Base-by-base conservation (phyloP, 2,329 filamentous ascomycete genomes). In the Pseudocercospora ulei region DNA sequence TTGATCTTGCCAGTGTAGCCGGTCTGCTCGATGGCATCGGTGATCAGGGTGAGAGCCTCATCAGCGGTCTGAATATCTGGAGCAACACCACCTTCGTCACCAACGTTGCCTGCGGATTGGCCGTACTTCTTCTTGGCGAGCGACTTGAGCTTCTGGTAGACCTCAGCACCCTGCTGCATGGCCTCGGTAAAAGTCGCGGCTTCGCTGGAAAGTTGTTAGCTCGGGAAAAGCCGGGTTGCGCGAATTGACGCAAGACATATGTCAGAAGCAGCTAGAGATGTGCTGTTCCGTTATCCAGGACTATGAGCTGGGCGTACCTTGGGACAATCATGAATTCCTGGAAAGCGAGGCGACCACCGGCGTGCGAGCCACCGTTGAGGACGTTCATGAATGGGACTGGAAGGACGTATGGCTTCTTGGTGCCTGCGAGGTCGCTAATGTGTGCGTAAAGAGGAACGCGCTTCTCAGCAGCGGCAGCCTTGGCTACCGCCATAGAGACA, bases 71-170 rank as follows among this genome's bases (percentile, higher is more conserved):
- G 85, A 63, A 98, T 96, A 78, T 96, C 87, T 56, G 90, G 90
- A 56, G 90, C 90, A 62, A 98, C 90, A 80, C 90, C 90, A 75
- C 90, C 90, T 79, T 98, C 90, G 64, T 98, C 90, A 69, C 90
- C 90, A 54, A 98, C 90, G 66, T 98, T 98, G 66, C 88, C 90
- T 53, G 90, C 90, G 51, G 90, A 95, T 70, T 94, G 88, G 63
- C 90, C 90, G 67, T 98, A 98, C 76, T 84, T 90, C 83, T 95
- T 90, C 83, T 96, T 96, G 66, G 90, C 87, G 48, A 96, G 78
- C 58, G 74, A 60, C 82, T 98, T 98, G 60, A 98, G 82, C 70
- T 83, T 82, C 70, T 96, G 88, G 80, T 98, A 98, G 59, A 95
- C 86, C 71, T 98, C 90, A 58, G 88, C 70, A 66, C 90, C 90